Evolutionary conservation across 768 basidiomycete genomes (phyloP).

Genomic region (Tylopilus plumbeoviolaceoides): DNA sequence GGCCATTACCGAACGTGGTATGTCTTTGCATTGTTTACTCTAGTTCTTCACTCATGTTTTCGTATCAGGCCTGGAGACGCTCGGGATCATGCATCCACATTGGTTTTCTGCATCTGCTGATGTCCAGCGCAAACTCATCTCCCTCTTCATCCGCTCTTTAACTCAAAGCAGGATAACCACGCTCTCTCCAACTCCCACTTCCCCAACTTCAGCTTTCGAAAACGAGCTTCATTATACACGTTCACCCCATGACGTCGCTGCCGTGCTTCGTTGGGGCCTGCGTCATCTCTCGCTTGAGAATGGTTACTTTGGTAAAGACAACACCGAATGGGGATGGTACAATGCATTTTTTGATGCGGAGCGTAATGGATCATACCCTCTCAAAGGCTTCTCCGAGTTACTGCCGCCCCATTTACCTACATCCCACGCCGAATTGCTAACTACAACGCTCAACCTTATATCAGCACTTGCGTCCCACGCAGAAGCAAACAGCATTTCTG

Average conservation of each 20-base stretch:
- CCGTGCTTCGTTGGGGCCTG: slow-evolving; percentile 77
- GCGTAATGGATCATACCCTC: slow-evolving; percentile 54
- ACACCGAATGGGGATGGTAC: slow-evolving; percentile 65
- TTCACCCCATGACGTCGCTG: slow-evolving; percentile 73
- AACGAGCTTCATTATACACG: slow-evolving; percentile 61
- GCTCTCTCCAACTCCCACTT: slow-evolving; percentile 47
- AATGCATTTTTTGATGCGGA: slow-evolving; percentile 57
- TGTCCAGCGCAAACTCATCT: slow-evolving; percentile 65
- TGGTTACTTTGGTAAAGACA: slow-evolving; percentile 52
- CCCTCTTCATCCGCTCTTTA: slow-evolving; percentile 64
- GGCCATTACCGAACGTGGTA: slow-evolving; percentile 62
- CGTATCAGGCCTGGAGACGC: slow-evolving; percentile 65
- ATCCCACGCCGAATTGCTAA: slow-evolving; percentile 56
- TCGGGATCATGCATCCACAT: slow-evolving; percentile 83
- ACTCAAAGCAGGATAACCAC: slow-evolving; percentile 43
- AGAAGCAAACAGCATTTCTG: slow-evolving; percentile 69
- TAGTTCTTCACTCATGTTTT: slow-evolving; percentile 1
- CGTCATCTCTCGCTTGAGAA: slow-evolving; percentile 67
- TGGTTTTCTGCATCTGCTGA: slow-evolving; percentile 75
- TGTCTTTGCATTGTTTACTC: slow-evolving; percentile 18
- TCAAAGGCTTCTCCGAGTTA: slow-evolving; percentile 56
- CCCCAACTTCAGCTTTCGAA: slow-evolving; percentile 52
- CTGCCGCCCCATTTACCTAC: slow-evolving; percentile 58
- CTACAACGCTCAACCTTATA: slow-evolving; percentile 55
- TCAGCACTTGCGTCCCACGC: slow-evolving; percentile 69